These are phyloP conservation scores for Sporothrix euskadiensis DNA, from an alignment of 2,329 filamentous ascomycete genomes.

Conservation along the genomic window DNA sequence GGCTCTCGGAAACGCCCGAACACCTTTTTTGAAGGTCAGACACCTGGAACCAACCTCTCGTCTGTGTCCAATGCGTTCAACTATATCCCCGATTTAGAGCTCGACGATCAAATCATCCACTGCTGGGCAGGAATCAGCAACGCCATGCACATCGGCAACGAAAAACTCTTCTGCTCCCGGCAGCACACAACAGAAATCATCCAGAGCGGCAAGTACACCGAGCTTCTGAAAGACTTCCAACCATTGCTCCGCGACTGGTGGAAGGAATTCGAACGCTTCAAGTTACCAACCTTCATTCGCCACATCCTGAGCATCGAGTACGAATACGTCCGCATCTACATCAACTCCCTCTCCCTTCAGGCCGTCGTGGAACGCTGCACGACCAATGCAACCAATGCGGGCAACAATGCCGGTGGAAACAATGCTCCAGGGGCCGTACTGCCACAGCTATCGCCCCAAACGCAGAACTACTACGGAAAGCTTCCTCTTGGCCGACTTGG, in stretches of 20 bases:
- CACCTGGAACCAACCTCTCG: slow-evolving; percentile 60
- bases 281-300: slow-evolving; percentile 63
- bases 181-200: slow-evolving; percentile 88
- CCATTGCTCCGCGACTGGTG: slow-evolving; percentile 78
- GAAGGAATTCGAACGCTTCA: slow-evolving; percentile 76
- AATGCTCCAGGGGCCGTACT: slow-evolving; percentile 35
- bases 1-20: slow-evolving; percentile 40
- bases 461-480: slow-evolving; percentile 65
- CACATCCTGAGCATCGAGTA: slow-evolving; percentile 92
- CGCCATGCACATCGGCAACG: slow-evolving; percentile 87
- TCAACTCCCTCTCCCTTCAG: slow-evolving; percentile 91
- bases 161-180: slow-evolving; percentile 81
- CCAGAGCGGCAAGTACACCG: slow-evolving; percentile 79
- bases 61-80: slow-evolving; percentile 61
- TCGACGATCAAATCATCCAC: slow-evolving; percentile 72
- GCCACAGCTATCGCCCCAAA: slow-evolving; percentile 58
- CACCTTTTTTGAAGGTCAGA: slow-evolving; percentile 46
- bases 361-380: slow-evolving; percentile 93
- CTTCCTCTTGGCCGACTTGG: slow-evolving; percentile 64
- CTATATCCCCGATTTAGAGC: slow-evolving; percentile 65
- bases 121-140: slow-evolving; percentile 94
- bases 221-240: slow-evolving; percentile 76
- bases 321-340: slow-evolving; percentile 90
- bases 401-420: slow-evolving; percentile 33
- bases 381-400: slow-evolving; percentile 47